Percentiles rank a stretch among this genome's conserved stretches.
phyloP scores from a whole-genome alignment of 805 yeast species.

The Cephaloascus albidus region DNA sequence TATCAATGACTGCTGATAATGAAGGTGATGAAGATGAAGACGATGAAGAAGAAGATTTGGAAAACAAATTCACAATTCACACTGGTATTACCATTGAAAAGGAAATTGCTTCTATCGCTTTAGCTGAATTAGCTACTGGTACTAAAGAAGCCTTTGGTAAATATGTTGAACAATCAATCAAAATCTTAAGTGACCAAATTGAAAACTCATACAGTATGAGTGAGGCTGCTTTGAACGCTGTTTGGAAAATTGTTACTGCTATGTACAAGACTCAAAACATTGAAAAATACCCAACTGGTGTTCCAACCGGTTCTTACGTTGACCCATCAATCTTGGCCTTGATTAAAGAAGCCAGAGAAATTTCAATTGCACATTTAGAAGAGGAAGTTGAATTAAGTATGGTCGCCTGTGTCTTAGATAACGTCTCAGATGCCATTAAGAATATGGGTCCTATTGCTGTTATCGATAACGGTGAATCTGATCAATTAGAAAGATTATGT shows the following conservation, averaged over 20 bases:
- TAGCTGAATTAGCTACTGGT: slow-evolving; percentile 82
- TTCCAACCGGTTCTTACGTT: slow-evolving; percentile 51
- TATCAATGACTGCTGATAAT: slow-evolving; percentile 48
- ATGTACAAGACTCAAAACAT: slow-evolving; percentile 48
- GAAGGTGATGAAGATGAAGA: slow-evolving; percentile 39
- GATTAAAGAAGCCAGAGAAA: slow-evolving; percentile 56
- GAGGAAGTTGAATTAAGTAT: slow-evolving; percentile 81
- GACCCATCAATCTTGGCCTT: slow-evolving; percentile 48
- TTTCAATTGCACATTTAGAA: slow-evolving; percentile 51
- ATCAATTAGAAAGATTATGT: slow-evolving; percentile 58
- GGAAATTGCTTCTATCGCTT: slow-evolving; percentile 88
- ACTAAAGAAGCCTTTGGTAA: slow-evolving; percentile 74
- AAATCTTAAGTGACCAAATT: slow-evolving; percentile 57
- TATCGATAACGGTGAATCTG: slow-evolving; percentile 48
- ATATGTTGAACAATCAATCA: slow-evolving; percentile 63
- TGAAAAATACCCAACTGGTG: slow-evolving; percentile 52
- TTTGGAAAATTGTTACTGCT: slow-evolving; percentile 78
- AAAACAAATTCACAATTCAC: slow-evolving; percentile 75
- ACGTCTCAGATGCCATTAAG: slow-evolving; percentile 56
- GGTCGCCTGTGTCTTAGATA: slow-evolving; percentile 73
- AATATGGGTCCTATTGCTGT: slow-evolving; percentile 67
- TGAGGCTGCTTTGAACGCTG: slow-evolving; percentile 70
- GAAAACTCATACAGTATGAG: slow-evolving; percentile 88
- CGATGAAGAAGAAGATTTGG: slow-evolving; percentile 53
- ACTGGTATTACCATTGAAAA: slow-evolving; percentile 94